A percentile compares a stretch with the other conserved stretches of the same genome.
Evolutionary conservation across 495 filamentous ascomycete species (phyloP).

Genomic region (Neurospora sublineolata): DNA sequence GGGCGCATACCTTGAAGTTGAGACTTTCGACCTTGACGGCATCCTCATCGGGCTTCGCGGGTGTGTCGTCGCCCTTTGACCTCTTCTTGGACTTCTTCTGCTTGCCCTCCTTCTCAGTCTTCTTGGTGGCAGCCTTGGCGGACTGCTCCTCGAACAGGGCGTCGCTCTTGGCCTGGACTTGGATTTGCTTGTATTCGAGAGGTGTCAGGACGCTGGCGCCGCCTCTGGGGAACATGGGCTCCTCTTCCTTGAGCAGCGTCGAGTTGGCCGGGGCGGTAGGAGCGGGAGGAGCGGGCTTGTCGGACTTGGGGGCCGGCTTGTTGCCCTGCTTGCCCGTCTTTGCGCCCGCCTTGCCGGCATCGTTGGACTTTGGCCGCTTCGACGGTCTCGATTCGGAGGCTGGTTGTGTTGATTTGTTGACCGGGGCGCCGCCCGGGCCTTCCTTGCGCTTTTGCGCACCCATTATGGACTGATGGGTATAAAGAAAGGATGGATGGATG

Average conservation of each 20-base stretch:
- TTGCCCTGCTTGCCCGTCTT: constrained; percentile 15
- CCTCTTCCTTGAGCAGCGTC: constrained; percentile 53
- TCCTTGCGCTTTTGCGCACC: constrained; percentile 38
- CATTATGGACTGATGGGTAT: constrained; percentile 17
- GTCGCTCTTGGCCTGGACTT: constrained; percentile 84
- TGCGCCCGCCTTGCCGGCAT: constrained; percentile 13
- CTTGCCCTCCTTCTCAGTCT: constrained; percentile 30
- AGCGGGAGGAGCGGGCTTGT: constrained; percentile 14
- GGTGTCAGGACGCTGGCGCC: constrained; percentile 85
- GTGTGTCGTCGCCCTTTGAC: constrained; percentile 43
- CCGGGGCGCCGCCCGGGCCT: constrained; percentile 28
- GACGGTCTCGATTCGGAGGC: constrained; percentile 26
- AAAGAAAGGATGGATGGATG: background rate
- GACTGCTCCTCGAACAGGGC: constrained; percentile 81
- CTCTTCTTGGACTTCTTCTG: constrained; percentile 41
- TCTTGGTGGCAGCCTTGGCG: constrained; percentile 28
- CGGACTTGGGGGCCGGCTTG: constrained; percentile 6
- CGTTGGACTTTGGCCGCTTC: constrained; percentile 33
- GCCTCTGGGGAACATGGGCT: constrained; percentile 82
- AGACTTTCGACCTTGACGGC: constrained; percentile 69
- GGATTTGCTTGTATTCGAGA: constrained; percentile 90
- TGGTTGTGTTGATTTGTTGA: constrained; percentile 25
- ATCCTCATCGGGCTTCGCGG: constrained; percentile 36
- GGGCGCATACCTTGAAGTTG: constrained; percentile 65
- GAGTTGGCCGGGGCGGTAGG: constrained; percentile 10